Percentiles rank a stretch among this genome's conserved stretches.
Evolutionary conservation across 176 grass and related monocot genomes (phyloP).

Genomic region (Musa itinerans): DNA sequence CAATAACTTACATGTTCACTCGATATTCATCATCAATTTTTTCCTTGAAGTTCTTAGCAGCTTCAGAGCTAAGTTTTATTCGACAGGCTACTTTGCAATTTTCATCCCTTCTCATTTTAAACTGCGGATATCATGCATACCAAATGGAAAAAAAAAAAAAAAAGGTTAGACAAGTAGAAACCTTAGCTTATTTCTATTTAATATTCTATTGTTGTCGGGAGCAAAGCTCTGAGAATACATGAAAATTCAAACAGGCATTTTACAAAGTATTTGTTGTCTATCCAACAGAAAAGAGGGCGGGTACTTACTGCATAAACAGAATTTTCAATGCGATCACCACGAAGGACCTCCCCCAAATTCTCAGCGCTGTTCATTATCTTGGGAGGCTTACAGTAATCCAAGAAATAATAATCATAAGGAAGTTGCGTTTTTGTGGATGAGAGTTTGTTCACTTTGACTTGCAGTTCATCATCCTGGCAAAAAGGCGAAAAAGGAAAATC

Average conservation of each 20-base stretch:
- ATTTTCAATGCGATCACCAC: slow-evolving; percentile 79
- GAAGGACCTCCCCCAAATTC: slow-evolving; percentile 79
- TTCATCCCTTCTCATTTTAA: slow-evolving; percentile 69
- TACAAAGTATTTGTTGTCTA: background rate
- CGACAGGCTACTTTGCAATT: slow-evolving; percentile 61
- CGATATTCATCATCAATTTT: slow-evolving; percentile 85
- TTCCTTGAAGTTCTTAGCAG: slow-evolving; percentile 74
- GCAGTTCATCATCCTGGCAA: slow-evolving; percentile 60
- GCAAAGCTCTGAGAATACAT: background rate
- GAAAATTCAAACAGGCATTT: background rate
- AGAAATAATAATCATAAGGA: slow-evolving; percentile 82
- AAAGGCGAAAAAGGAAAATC: background rate
- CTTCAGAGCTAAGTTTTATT: slow-evolving; percentile 42
- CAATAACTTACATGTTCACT: slow-evolving; percentile 62
- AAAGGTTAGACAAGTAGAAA: background rate
- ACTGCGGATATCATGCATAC: slow-evolving; percentile 26
- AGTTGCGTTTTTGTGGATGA: slow-evolving; percentile 82
- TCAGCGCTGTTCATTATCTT: slow-evolving; percentile 69
- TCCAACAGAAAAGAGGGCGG: background rate
- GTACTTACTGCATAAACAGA: slow-evolving; percentile 55
- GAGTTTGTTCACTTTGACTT: slow-evolving; percentile 78
- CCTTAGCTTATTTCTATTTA: background rate
- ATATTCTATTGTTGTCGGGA: background rate
- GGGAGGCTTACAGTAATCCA: slow-evolving; percentile 66
- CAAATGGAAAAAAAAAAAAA: background rate